These are phyloP conservation scores for Ophiostoma perfectum DNA, from an alignment of 2,329 filamentous ascomycete genomes.

Conservation along the genomic window DNA sequence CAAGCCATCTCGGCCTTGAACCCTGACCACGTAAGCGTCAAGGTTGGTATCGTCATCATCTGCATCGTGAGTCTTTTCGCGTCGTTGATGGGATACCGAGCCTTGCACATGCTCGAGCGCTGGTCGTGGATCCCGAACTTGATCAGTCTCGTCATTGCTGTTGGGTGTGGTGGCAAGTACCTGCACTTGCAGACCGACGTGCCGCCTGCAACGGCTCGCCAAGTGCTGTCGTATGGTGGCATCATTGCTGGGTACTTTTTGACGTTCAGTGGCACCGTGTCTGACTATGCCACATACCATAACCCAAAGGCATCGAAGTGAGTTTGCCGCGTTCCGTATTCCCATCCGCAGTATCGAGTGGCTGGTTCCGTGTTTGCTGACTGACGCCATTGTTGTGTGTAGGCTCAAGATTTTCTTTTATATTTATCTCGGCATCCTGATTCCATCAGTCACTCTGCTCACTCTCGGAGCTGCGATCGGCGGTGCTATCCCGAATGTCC, in stretches of 20 bases:
- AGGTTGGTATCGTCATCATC: slow-evolving; percentile 53
- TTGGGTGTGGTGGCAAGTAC: slow-evolving; percentile 49
- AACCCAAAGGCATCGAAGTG: slow-evolving; percentile 40
- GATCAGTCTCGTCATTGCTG: slow-evolving; percentile 46
- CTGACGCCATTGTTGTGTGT: slow-evolving; percentile 17
- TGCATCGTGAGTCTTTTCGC: slow-evolving; percentile 48
- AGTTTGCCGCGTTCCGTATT: slow-evolving; percentile 20
- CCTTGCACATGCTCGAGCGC: slow-evolving; percentile 50
- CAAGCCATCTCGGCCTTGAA: slow-evolving; percentile 47
- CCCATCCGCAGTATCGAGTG: neutral
- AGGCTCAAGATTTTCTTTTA: slow-evolving; percentile 42
- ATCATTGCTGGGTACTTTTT: slow-evolving; percentile 50
- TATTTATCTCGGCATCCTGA: slow-evolving; percentile 47
- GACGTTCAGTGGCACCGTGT: slow-evolving; percentile 50
- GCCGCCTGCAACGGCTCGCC: slow-evolving; percentile 35
- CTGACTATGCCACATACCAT: slow-evolving; percentile 56
- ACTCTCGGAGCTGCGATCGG: slow-evolving; percentile 47
- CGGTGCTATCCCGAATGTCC: slow-evolving; percentile 43
- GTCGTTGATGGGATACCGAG: slow-evolving; percentile 51
- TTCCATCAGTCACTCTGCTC: slow-evolving; percentile 47
- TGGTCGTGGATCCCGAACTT: slow-evolving; percentile 54
- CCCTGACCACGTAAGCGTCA: slow-evolving; percentile 43
- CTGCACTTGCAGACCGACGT: slow-evolving; percentile 43
- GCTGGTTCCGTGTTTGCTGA: neutral
- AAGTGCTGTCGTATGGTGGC: slow-evolving; percentile 42